Evolutionary conservation across 192 early-diverging fungal genomes (phyloP).

Genomic region (Backusella parvicylindrica): DNA sequence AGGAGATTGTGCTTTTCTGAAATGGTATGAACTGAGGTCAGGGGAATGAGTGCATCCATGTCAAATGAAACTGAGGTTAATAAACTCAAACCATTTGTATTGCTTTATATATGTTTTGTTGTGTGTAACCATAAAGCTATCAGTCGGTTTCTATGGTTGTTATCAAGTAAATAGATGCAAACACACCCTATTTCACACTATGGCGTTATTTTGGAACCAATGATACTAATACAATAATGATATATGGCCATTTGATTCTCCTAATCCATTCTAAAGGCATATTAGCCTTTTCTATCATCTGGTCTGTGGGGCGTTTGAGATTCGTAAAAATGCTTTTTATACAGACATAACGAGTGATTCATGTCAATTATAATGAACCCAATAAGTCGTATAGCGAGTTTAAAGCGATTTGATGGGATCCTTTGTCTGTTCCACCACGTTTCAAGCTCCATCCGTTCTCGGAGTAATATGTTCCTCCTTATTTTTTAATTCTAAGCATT

Average conservation of each 20-base stretch:
- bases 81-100: not conserved
- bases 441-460: not conserved
- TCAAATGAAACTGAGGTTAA: not conserved
- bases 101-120: no score
- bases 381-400: not conserved
- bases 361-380: not conserved
- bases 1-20: not conserved
- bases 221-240: not conserved
- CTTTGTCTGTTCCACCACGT: constrained; percentile 1
- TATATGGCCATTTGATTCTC: not conserved
- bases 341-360: not conserved
- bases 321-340: not conserved
- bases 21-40: not conserved
- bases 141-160: not conserved
- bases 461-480: not conserved
- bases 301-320: not conserved
- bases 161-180: not conserved
- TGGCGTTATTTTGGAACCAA: not conserved
- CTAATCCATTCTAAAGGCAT: not conserved
- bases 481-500: not conserved
- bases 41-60: not conserved
- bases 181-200: not conserved
- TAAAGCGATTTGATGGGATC: not conserved
- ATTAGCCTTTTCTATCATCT: not conserved
- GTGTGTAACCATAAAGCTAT: no score